Percentiles rank a stretch among this genome's conserved stretches.
These are phyloP conservation scores for Geotrichum restrictum DNA, from an alignment of 1,139 yeast species.

Conservation along the genomic window DNA sequence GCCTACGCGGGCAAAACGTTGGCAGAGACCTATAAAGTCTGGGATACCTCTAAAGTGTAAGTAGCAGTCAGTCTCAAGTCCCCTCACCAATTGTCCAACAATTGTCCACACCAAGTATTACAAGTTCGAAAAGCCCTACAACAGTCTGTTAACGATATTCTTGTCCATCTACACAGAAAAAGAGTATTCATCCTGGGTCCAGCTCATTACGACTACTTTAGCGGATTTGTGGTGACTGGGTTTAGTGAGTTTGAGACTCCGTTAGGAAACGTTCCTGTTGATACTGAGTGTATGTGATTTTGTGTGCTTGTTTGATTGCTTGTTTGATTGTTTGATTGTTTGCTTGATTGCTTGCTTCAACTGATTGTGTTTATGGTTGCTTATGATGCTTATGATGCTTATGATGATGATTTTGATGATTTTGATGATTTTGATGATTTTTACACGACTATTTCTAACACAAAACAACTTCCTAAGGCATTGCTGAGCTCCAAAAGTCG, in stretches of 20 bases:
- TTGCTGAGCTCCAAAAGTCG: constrained; percentile 36
- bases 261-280: constrained; percentile 68
- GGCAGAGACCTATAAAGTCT: constrained; percentile 69
- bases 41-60: constrained; percentile 54
- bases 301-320: not conserved
- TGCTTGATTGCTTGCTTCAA: not conserved
- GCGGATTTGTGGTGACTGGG: constrained; percentile 53
- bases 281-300: constrained; percentile 40
- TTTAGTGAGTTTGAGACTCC: constrained; percentile 72
- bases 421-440: too few relatives aligned
- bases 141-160: too few relatives aligned
- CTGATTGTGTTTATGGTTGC: too few relatives aligned
- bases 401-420: too few relatives aligned
- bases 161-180: too few relatives aligned
- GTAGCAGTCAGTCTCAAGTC: too few relatives aligned
- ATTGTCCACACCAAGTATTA: too few relatives aligned
- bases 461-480: constrained; percentile 12
- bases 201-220: constrained; percentile 84
- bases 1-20: constrained; percentile 73
- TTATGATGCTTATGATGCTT: too few relatives aligned
- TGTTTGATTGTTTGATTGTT: too few relatives aligned
- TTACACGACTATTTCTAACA: too few relatives aligned
- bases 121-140: too few relatives aligned
- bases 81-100: too few relatives aligned
- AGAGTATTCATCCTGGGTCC: constrained; percentile 86